phyloP scores from a whole-genome alignment of 129 eudicot genomes.

The Tagetes patula region DNA sequence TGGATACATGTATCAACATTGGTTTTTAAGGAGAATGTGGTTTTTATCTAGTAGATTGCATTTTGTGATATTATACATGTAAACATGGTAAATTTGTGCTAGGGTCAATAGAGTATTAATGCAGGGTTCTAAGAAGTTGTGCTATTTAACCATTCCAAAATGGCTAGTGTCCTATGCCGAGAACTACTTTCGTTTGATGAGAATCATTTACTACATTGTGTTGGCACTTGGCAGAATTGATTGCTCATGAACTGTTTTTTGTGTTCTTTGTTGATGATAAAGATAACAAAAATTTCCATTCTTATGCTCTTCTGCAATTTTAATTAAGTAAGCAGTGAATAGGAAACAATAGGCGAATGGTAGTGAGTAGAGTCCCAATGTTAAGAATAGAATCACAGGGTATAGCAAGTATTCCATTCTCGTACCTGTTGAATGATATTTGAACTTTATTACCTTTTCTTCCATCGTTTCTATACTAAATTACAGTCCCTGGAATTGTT shows the following conservation, averaged over 20 bases:
- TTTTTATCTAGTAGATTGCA: slow-evolving; percentile 19
- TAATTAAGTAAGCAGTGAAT: not conserved
- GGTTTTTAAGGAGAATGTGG: not conserved
- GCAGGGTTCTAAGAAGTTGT: not conserved
- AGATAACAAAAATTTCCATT: not conserved
- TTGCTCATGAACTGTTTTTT: not conserved
- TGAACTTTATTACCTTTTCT: slow-evolving; percentile 8
- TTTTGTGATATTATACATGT: not conserved
- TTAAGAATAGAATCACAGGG: not conserved
- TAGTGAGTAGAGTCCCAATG: not conserved
- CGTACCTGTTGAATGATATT: not conserved
- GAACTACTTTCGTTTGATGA: not conserved
- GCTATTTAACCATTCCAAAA: not conserved
- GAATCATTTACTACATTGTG: not conserved
- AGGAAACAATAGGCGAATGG: not conserved
- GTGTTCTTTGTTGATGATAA: not conserved
- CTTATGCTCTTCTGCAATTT: not conserved
- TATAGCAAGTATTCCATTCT: slow-evolving; percentile 4
- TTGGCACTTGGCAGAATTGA: not conserved
- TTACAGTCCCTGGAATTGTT: not conserved
- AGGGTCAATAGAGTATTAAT: not conserved
- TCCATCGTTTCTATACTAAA: not conserved
- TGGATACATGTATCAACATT: not conserved
- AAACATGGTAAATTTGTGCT: slow-evolving; percentile 3
- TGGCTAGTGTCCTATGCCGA: not conserved